These are phyloP conservation scores for Aechmea fasciata DNA, from an alignment of 176 grass and related monocot species.

Conservation along the genomic window DNA sequence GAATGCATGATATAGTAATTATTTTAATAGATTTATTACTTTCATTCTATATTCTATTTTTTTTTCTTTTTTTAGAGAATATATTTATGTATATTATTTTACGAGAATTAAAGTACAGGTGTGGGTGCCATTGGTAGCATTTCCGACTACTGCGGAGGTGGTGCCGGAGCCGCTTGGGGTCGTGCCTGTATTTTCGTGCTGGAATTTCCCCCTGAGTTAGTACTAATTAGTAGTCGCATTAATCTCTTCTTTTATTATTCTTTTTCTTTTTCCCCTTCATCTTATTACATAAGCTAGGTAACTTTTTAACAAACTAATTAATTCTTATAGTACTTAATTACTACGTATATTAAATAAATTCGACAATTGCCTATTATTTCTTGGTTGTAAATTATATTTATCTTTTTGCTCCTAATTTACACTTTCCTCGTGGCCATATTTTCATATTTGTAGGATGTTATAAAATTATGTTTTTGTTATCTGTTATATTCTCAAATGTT, in stretches of 20 bases:
- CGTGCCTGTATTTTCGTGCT: slow-evolving; percentile 74
- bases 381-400: neutral
- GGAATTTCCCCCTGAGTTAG: slow-evolving; percentile 81
- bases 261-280: neutral
- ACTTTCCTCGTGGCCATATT: too few species aligned
- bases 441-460: too few species aligned
- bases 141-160: slow-evolving; percentile 53
- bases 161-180: slow-evolving; percentile 81
- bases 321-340: neutral
- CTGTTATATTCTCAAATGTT: too few species aligned
- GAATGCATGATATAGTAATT: too few species aligned
- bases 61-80: neutral
- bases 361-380: neutral
- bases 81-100: neutral
- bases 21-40: neutral
- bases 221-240: slow-evolving; percentile 14
- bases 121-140: slow-evolving; percentile 38
- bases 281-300: neutral
- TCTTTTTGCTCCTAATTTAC: neutral
- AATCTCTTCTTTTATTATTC: neutral
- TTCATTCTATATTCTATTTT: neutral
- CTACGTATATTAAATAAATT: neutral
- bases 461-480: too few species aligned
- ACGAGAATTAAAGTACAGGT: slow-evolving; percentile 25
- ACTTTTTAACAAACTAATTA: neutral